Base-by-base conservation (phyloP, 441 rosid species). In the Sinapis alba region DNA sequence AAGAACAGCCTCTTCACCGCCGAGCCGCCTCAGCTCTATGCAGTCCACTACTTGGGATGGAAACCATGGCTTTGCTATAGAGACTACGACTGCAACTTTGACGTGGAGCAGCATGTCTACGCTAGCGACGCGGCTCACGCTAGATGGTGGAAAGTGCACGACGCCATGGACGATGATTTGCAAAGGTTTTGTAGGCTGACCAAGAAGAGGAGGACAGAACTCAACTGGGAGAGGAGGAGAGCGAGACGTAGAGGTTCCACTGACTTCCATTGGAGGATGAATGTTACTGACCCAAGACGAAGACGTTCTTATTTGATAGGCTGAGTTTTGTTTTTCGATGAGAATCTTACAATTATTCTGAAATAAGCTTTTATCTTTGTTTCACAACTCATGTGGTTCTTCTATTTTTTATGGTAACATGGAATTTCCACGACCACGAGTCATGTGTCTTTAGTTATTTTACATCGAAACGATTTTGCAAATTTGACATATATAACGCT, bases 41-140 rank as follows among this genome's bases (percentile, higher is more conserved):
- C 95, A 4, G 84, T 95, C 13, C 99, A 95, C 73, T 95, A 87
- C 83, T 79, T 95, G 64, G 99, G 99, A 3, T 78, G 84, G 73
- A 95, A 95, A 83, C 98, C 99, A 1, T 93, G 99, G 98, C 83
- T 81, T 64, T 95, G 98, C 70, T 95, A 91, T 53, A 88, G 96
- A 65, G 99, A 95, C 74, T 93, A 95, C 58, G 99, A 92, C 68
- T 95, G 99, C 67, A 95, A 95, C 83, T 89, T 86, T 87, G 84
- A 93, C 67, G 82, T 84, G 2, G 82, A 86, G 12, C 98, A 87
- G 30, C 71, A 83, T 15, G 96, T 91, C 13, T 95, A 88, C 68
- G 99, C 99, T 1, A 95, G 98, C 43, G 98, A 95, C 43, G 87
- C 88, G 10, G 98, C 99, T 0, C 97, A 93, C 32, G 62, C 18